Conservation (phyloP, 768 basidiomycete genomes). For the Tulasnella sp. region DNA sequence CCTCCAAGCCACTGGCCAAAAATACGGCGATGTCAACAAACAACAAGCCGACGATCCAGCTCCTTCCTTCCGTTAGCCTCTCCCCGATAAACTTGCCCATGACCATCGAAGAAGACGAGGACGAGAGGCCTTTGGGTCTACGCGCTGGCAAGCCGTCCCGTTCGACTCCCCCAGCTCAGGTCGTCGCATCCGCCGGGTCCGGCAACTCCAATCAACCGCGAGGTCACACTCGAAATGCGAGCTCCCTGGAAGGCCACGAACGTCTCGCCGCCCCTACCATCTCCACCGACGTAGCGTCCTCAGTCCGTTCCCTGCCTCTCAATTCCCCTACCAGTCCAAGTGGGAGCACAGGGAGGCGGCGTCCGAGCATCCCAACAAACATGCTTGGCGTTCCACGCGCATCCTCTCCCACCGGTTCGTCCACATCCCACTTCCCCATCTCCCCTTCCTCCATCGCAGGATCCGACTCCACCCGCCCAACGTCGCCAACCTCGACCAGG, state of each 20-base stretch:
- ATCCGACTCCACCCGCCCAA: slow-evolving; percentile 9
- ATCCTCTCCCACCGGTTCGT: neutral
- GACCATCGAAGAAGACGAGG: slow-evolving; percentile 1
- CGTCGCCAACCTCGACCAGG: neutral
- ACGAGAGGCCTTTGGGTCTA: neutral
- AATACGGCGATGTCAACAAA: neutral
- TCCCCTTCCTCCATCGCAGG: slow-evolving; percentile 6
- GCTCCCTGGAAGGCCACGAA: neutral
- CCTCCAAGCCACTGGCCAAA: slow-evolving; percentile 6
- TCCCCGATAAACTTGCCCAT: slow-evolving; percentile 10
- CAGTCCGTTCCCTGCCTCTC: slow-evolving; percentile 15
- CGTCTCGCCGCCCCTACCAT: neutral
- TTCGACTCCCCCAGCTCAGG: neutral
- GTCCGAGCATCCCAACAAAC: neutral
- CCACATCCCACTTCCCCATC: slow-evolving; percentile 19
- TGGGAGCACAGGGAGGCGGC: neutral
- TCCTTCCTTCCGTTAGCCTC: slow-evolving; percentile 14
- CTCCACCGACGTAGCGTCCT: neutral
- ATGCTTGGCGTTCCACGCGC: neutral
- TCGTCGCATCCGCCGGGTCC: neutral
- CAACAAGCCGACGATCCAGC: neutral
- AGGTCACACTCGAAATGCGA: neutral
- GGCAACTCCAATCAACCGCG: neutral
- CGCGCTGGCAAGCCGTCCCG: neutral
- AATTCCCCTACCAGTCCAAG: neutral